Evolutionary conservation across 345 rosid species (phyloP).

Genomic region (Hypericum androsaemum): DNA sequence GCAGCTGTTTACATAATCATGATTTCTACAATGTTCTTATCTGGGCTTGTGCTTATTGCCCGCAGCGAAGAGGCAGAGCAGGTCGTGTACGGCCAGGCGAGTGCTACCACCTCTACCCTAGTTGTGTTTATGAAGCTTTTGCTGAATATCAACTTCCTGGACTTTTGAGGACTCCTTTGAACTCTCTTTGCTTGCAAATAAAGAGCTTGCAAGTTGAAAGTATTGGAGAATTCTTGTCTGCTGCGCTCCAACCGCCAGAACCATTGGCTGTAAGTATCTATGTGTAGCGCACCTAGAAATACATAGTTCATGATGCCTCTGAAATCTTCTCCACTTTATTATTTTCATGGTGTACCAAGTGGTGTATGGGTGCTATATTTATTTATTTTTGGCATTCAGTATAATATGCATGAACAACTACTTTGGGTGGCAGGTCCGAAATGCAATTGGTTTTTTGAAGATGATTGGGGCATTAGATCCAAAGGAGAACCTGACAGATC

Average conservation of each 20-base stretch:
- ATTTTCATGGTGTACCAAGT: background rate
- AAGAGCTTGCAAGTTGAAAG: constrained; percentile 86
- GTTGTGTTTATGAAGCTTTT: constrained; percentile 87
- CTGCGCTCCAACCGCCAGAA: constrained; percentile 92
- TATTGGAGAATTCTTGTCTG: constrained; percentile 84
- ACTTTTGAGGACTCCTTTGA: constrained; percentile 93
- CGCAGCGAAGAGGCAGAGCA: constrained; percentile 94
- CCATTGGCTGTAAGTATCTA: constrained; percentile 72
- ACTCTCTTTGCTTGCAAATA: constrained; percentile 98
- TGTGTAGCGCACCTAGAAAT: background rate
- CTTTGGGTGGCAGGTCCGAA: constrained; percentile 60
- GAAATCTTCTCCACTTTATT: too few species aligned
- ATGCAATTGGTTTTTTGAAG: constrained; percentile 85
- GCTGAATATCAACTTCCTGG: constrained; percentile 97
- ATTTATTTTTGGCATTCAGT: background rate
- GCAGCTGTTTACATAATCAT: too few species aligned
- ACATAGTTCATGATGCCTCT: too few species aligned
- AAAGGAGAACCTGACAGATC: constrained; percentile 83
- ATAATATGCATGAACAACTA: background rate
- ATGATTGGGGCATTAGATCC: constrained; percentile 89
- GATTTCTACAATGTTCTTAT: background rate
- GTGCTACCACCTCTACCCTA: constrained; percentile 90
- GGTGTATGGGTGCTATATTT: too few species aligned
- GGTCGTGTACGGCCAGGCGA: constrained; percentile 95
- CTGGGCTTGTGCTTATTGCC: constrained; percentile 4